phyloP scores from a whole-genome alignment of 768 basidiomycete species.

The Megacollybia marginata region DNA sequence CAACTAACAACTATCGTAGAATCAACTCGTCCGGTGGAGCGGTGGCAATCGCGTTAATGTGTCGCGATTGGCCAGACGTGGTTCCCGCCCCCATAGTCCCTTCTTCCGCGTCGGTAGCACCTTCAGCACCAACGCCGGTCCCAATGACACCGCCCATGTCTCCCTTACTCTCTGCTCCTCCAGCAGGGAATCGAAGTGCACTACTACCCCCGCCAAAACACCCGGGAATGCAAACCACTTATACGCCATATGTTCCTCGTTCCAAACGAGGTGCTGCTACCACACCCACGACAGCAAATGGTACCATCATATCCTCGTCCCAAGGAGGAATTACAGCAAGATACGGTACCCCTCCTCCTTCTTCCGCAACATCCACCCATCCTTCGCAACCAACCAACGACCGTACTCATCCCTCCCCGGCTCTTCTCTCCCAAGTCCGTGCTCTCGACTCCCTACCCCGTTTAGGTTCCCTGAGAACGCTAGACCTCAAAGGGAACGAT shows the following conservation, averaged over 20 bases:
- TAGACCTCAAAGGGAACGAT: constrained; percentile 92
- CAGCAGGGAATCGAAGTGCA: not conserved
- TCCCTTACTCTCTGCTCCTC: not conserved
- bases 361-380: constrained; percentile 30
- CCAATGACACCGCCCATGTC: not conserved
- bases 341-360: not conserved
- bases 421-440: constrained; percentile 80
- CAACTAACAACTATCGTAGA: constrained; percentile 8
- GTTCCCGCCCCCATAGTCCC: constrained; percentile 27
- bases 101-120: constrained; percentile 19
- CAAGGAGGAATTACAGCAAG: not conserved
- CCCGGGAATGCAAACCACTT: constrained; percentile 55
- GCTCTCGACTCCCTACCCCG: constrained; percentile 85
- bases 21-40: constrained; percentile 73
- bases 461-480: constrained; percentile 76
- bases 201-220: constrained; percentile 5
- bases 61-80: constrained; percentile 89
- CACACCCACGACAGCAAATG: constrained; percentile 10
- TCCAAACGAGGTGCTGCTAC: constrained; percentile 36
- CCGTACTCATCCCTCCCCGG: constrained; percentile 46
- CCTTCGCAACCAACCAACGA: not conserved
- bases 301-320: constrained; percentile 24
- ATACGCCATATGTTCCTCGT: constrained; percentile 78
- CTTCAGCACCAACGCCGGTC: constrained; percentile 1
- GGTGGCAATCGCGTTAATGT: constrained; percentile 92